A percentile compares a stretch with the other conserved stretches of the same genome.
phyloP scores from a whole-genome alignment of 1,284 basidiomycete genomes.

The Ceratobasidium sp. region DNA sequence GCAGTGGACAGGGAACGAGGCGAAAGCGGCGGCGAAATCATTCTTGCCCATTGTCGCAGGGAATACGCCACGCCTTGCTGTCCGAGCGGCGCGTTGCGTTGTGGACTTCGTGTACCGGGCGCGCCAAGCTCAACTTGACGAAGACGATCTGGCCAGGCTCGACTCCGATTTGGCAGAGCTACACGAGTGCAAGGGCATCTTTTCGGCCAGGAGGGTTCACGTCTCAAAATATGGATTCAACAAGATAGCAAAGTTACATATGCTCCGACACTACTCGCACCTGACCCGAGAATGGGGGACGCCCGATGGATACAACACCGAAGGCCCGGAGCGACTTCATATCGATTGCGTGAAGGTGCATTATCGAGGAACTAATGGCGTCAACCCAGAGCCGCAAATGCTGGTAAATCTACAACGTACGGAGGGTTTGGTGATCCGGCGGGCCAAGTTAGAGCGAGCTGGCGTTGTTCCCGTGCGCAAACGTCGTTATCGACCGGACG shows the following conservation, averaged over 20 bases:
- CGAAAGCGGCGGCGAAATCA: constrained; percentile 27
- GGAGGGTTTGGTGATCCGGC: neutral
- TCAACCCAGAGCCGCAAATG: constrained; percentile 1
- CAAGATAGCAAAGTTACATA: constrained; percentile 50
- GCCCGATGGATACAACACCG: constrained; percentile 47
- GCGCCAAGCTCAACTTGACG: constrained; percentile 20
- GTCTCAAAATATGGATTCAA: constrained; percentile 22
- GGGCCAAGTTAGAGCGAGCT: neutral
- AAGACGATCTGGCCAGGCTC: constrained; percentile 36
- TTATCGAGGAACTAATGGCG: neutral
- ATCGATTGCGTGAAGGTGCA: neutral
- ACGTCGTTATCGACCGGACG: neutral
- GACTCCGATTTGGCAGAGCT: constrained; percentile 44
- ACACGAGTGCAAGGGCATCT: constrained; percentile 48
- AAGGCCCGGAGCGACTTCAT: constrained; percentile 45
- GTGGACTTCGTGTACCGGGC: constrained; percentile 57
- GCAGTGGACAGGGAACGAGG: constrained; percentile 46
- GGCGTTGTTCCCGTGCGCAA: neutral
- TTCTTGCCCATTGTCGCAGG: constrained; percentile 17
- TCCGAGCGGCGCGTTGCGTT: constrained; percentile 50
- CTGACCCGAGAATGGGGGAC: constrained; percentile 39
- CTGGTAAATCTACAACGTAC: neutral
- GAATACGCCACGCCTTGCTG: constrained; percentile 10
- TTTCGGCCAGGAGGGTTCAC: constrained; percentile 33
- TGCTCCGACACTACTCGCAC: constrained; percentile 31